Evolutionary conservation across 2,329 filamentous ascomycete genomes (phyloP), one percentile per base, ranked within the genome.

Genomic region (Decorospora gaudefroyi): DNA sequence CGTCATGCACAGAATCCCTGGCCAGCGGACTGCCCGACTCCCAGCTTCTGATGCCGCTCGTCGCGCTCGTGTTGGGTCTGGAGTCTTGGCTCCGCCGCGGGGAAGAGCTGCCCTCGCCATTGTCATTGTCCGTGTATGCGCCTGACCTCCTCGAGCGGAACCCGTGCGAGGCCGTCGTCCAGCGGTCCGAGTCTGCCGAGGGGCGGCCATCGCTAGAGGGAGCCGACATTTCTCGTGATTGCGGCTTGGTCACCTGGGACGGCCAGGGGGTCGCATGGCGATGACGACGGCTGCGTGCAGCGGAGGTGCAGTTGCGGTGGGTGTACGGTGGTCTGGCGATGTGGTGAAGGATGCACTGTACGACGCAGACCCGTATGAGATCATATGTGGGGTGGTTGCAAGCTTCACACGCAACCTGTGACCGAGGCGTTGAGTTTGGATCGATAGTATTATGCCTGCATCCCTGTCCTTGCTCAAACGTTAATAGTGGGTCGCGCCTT

Each of bases 171-270:
- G 68, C 70, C 9, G 56, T 42, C 9, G 41, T 52, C 25, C 67
- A 70, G 10, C 62, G 64, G 31, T 62, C 61, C 12, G 67, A 66
- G 30, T 65, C 65, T n/a, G 56, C 42, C 28, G 67, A 69, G 22
- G 47, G 63, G 37, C 61, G 67, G 46, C 62, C 61, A 32, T 67
- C 55, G 55, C 63, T 69, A 22, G 66, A 61, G 44, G 64, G 61
- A 6, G 48, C 53, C 34, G 65, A 64, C 67, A 70, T 70, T 27
- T 57, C 40, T 38, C 37, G 49, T 18, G 45, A 32, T 32, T 48
- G 27, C 42, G 49, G 45, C 55, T 46, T 37, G 46, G 47, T 58
- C 59, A 63, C 61, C 57, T 59, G 36, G 40, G 46, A 41, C 41
- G 55, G 44, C 44, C 54, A 54, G 49, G 59, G 46, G 47, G 55